Percentiles rank a stretch among this genome's conserved stretches.
Conservation (phyloP, 352 stramenopile species). For the Phytophthora melonis region DNA sequence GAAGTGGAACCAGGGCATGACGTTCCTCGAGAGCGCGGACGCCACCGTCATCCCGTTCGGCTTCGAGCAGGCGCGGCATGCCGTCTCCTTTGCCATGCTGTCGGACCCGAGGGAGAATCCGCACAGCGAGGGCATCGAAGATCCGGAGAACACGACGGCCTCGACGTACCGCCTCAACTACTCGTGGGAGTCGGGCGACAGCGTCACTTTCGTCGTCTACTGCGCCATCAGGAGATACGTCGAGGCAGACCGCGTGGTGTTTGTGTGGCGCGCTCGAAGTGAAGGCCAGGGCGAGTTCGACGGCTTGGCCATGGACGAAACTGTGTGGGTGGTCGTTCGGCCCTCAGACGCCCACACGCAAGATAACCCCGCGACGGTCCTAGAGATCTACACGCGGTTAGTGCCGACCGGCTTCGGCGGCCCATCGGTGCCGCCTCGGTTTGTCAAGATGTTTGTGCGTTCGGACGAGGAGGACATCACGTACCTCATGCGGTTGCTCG, state of each 20-base stretch:
- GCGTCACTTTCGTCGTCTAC: conserved; percentile 26
- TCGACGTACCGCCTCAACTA: conserved; percentile 33
- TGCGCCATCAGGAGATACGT: conserved; percentile 55
- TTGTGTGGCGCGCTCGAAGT: conserved; percentile 58
- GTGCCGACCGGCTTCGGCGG: conserved; percentile 34
- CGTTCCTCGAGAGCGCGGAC: conserved; percentile 35
- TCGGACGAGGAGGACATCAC: conserved; percentile 41
- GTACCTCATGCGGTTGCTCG: conserved; percentile 35
- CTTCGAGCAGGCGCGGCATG: conserved; percentile 29
- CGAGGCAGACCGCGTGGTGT: conserved; percentile 53
- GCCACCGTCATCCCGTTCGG: conserved; percentile 29
- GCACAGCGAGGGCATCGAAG: conserved; percentile 25
- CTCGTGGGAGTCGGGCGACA: conserved; percentile 36
- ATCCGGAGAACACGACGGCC: conserved; percentile 27
- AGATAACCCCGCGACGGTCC: conserved; percentile 25
- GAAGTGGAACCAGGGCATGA: conserved; percentile 25
- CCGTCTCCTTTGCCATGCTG: conserved; percentile 28
- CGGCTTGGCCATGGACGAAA: conserved; percentile 61
- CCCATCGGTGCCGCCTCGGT: conserved; percentile 23
- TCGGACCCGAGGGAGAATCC: conserved; percentile 31
- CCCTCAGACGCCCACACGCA: conserved; percentile 19
- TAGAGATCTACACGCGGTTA: conserved; percentile 36
- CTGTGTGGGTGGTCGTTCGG: conserved; percentile 50
- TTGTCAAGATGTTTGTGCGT: conserved; percentile 37
- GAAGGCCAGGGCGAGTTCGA: conserved; percentile 50